Conservation (phyloP, 2,329 filamentous ascomycete genomes). For the Aulographum hederae region DNA sequence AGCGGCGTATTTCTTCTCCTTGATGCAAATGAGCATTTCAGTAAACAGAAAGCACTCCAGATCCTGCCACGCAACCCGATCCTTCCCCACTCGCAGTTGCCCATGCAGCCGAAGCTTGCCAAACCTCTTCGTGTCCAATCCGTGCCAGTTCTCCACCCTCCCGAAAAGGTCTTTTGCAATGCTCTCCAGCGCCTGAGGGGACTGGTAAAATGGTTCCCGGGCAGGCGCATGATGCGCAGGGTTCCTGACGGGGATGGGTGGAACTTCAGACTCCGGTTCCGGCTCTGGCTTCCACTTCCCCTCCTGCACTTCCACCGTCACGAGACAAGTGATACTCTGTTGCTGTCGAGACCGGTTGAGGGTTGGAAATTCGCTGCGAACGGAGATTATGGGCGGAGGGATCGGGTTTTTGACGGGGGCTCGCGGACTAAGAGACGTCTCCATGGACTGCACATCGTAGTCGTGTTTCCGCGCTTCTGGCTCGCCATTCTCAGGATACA, state of each 20-base stretch:
- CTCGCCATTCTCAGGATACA: slow-evolving; percentile 61
- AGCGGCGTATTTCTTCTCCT: slow-evolving; percentile 64
- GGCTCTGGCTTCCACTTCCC: slow-evolving; percentile 77
- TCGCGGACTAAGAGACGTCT: slow-evolving; percentile 64
- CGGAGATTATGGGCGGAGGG: slow-evolving; percentile 75
- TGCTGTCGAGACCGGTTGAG: slow-evolving; percentile 82
- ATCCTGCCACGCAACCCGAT: slow-evolving; percentile 93
- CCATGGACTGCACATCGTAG: slow-evolving; percentile 93
- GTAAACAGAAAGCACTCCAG: slow-evolving; percentile 92
- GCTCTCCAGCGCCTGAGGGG: background rate
- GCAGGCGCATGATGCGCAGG: too few relatives aligned
- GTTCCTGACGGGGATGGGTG: too few relatives aligned
- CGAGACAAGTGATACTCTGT: slow-evolving; percentile 81
- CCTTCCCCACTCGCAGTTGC: slow-evolving; percentile 83
- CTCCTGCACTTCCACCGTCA: slow-evolving; percentile 86
- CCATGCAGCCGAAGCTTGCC: slow-evolving; percentile 83
- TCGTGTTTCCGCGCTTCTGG: slow-evolving; percentile 55
- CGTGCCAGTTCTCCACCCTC: slow-evolving; percentile 98
- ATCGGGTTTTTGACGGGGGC: slow-evolving; percentile 63
- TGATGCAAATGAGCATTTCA: slow-evolving; percentile 98
- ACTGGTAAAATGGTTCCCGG: too few relatives aligned
- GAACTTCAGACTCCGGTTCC: slow-evolving; percentile 37
- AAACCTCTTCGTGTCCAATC: slow-evolving; percentile 52
- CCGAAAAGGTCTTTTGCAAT: slow-evolving; percentile 51
- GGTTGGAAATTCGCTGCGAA: slow-evolving; percentile 92